Base-by-base conservation (phyloP, 2,329 filamentous ascomycete genomes). In the Penicillium vulpinum region DNA sequence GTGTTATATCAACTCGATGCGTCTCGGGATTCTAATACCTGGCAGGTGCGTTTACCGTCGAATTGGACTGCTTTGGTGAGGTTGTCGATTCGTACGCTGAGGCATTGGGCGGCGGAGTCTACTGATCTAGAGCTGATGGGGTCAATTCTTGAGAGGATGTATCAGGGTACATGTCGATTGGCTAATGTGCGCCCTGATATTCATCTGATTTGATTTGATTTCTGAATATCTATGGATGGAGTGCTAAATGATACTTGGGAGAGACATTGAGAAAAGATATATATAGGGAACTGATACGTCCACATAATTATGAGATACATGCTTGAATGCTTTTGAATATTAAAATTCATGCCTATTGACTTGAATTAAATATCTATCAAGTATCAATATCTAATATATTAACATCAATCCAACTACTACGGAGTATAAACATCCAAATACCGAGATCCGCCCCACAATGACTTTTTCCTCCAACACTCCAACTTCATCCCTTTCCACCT, bases 11-110 rank as follows among this genome's bases (percentile, higher is more conserved):
- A 58, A 15, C 26, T 62, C 5, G 55, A 62, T 4, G 41, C 47
- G 11, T 49, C 45, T 2, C 22, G 51, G 9, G 41, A 40, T 18
- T 31, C 48, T 2, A 26, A 36, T 21, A 55, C 40, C 16, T 63
- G 54, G 60, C 44, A 50, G 29, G 21, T 65, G 7, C 18, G 38
- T 24, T 39, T 54, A n/a, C 63, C 63, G 6, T 16, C 13, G 3
- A 64, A 65, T 43, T 66, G 64, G 64, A 24, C 57, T 45, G 61
- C 61, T n/a, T 51, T 66, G 33, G 31, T 66, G 4, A 51, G 64
- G 10, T 18, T 64, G 26, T 59, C 61, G 5, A 60, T 66, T 54
- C 53, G 58, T 1, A 65, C 63, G 11, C 31, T 66, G 41, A 52
- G 35, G 41, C 45, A 54, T 46, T 66, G 64, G 64, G 40, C 54